These are phyloP conservation scores for Yarrowia sp. DNA, from an alignment of 805 yeast genomes.

Conservation along the genomic window DNA sequence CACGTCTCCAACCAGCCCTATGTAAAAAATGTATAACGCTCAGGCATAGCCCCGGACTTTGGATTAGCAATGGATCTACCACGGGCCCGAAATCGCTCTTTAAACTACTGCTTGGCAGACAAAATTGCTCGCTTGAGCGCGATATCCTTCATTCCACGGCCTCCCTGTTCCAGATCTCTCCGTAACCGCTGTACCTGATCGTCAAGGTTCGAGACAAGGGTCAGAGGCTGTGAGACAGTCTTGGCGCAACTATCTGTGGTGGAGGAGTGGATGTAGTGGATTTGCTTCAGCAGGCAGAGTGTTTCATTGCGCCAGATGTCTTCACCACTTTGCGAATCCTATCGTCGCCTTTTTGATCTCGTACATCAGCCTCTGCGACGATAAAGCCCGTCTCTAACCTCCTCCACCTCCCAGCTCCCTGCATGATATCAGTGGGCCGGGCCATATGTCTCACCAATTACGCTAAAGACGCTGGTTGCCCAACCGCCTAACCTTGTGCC, in stretches of 20 bases:
- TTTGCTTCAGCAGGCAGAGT: too few species aligned
- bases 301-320: too few species aligned
- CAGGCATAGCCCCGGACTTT: too few species aligned
- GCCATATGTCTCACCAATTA: background rate
- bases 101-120: too few species aligned
- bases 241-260: too few species aligned
- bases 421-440: background rate
- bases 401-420: background rate
- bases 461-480: background rate
- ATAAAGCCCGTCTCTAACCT: background rate
- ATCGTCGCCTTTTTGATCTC: background rate
- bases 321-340: too few species aligned
- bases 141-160: background rate
- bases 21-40: too few species aligned
- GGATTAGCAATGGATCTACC: too few species aligned
- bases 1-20: too few species aligned
- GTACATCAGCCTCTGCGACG: too few species aligned
- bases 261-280: too few species aligned
- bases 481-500: conserved; percentile 16
- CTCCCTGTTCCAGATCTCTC: background rate
- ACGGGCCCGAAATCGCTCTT: too few species aligned
- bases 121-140: background rate
- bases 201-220: conserved; percentile 8
- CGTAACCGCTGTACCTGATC: conserved; percentile 1
- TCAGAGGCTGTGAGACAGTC: background rate